Percentiles rank a stretch among this genome's conserved stretches.
phyloP scores from a whole-genome alignment of 2,329 filamentous ascomycete genomes.

The Fusarium chaquense region DNA sequence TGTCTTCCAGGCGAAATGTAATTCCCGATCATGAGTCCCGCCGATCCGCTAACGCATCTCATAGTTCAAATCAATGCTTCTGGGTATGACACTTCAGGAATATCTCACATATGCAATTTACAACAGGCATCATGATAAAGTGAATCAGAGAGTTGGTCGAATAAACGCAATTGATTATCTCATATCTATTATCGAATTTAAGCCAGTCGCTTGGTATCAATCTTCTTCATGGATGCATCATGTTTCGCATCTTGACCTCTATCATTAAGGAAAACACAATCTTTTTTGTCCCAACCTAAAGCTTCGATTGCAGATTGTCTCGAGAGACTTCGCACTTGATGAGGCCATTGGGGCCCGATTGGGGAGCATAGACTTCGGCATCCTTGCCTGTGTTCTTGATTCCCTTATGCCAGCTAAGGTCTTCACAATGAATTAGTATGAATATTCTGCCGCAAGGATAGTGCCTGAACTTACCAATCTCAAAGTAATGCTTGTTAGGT shows the following conservation, averaged over 20 bases:
- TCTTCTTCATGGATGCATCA: slow-evolving; percentile 31
- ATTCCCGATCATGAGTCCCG: background rate
- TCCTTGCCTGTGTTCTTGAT: slow-evolving; percentile 95
- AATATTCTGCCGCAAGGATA: background rate
- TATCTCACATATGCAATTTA: background rate
- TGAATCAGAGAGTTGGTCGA: background rate
- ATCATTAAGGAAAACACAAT: slow-evolving; percentile 16
- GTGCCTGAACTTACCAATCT: slow-evolving; percentile 75
- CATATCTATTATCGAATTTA: slow-evolving; percentile 19
- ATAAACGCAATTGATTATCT: background rate
- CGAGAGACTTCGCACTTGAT: slow-evolving; percentile 92
- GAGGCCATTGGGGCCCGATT: slow-evolving; percentile 91
- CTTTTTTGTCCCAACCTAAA: slow-evolving; percentile 10
- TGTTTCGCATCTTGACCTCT: slow-evolving; percentile 32
- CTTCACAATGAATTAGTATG: slow-evolving; percentile 59
- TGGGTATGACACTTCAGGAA: background rate
- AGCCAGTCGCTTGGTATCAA: slow-evolving; percentile 37
- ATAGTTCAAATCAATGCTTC: background rate
- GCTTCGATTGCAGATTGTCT: slow-evolving; percentile 44
- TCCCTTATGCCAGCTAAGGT: slow-evolving; percentile 96
- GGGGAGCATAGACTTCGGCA: slow-evolving; percentile 94
- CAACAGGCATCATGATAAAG: background rate
- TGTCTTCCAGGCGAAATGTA: background rate
- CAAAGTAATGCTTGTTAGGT: slow-evolving; percentile 99
- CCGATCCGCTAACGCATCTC: background rate